Conservation (phyloP, 1,284 basidiomycete species). For the Papiliotrema laurentii region DNA sequence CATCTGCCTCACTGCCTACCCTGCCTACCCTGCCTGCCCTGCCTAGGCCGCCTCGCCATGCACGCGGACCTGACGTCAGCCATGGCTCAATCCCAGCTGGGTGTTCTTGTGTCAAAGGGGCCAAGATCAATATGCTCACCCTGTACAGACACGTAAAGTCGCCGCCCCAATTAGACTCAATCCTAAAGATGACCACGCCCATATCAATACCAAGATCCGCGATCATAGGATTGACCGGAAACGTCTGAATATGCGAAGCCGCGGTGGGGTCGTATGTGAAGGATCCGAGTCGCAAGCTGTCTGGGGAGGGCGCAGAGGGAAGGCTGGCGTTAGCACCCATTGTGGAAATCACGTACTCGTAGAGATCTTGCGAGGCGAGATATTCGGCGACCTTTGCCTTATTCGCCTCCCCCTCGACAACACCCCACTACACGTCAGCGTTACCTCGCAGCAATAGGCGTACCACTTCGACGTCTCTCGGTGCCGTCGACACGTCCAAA, state of each 20-base stretch:
- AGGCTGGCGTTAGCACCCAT: conserved; percentile 15
- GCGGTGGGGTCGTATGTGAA: conserved; percentile 75
- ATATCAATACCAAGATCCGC: conserved; percentile 68
- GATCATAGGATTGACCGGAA: conserved; percentile 66
- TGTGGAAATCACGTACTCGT: conserved; percentile 12
- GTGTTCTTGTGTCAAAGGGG: not conserved
- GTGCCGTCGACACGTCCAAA: conserved; percentile 72
- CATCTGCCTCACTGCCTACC: not conserved
- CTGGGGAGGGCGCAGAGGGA: conserved; percentile 47
- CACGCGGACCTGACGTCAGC: conserved; percentile 18
- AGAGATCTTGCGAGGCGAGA: conserved; percentile 14
- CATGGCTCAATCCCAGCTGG: not conserved
- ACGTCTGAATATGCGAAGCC: conserved; percentile 74
- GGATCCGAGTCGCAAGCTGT: conserved; percentile 68
- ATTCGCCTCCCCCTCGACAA: conserved; percentile 73
- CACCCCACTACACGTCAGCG: conserved; percentile 59
- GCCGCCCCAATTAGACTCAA: conserved; percentile 83
- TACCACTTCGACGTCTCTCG: conserved; percentile 67
- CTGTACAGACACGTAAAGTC: conserved; percentile 88
- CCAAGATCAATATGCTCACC: conserved; percentile 47
- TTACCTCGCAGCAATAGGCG: conserved; percentile 14
- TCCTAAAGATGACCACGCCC: conserved; percentile 68
- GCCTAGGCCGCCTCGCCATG: conserved; percentile 13
- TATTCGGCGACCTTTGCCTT: conserved; percentile 54
- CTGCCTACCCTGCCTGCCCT: not conserved